Base-by-base conservation (phyloP, 495 filamentous ascomycete species). In the Staphylotrichum longicolle region DNA sequence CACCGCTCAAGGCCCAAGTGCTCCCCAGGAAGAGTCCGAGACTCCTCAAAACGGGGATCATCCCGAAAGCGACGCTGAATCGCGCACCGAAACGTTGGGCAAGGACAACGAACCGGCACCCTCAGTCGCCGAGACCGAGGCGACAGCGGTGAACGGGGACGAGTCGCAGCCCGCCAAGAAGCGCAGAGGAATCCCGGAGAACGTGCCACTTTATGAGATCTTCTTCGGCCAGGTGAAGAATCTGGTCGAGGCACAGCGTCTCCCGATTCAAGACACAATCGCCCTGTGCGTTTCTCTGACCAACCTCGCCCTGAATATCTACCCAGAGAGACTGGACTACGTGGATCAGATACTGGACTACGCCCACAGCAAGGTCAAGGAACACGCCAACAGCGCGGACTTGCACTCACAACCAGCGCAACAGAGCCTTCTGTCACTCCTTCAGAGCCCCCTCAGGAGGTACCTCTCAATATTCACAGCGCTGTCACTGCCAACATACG, bases 161-260 rank as follows among this genome's bases (percentile, higher is more conserved):
- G 72, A 76, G 57, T 33, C 66, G 3, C 65, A 79, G 27, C 67
- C 74, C 35, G 53, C 69, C 4, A 83, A 82, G 59, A 87, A 88
- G 66, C 84, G 84, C 33, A 75, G 86, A 63, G 87, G 82, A 20
- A 88, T 94, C 66, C 91, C 93, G 3, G 83, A 88, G 49, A 86
- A 92, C 72, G 84, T 96, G 54, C 93, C 88, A 73, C 83, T 98
- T 9, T 98, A 97, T 75, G 92, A 96, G 75, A 92, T 98, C 48
- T 98, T 98, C 77, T 96, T 96, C 70, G 90, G 95, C 50, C 94
- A 98, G 70, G 95, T 98, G 55, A 87, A 92, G 63, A 91, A 91
- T 68, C 81, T 98, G 48, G 92, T 98, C 63, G 91, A 90, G 73
- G 87, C 88, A 15, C 92, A 96, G 68, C 86, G 90, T 64, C 80